Evolutionary conservation across 495 filamentous ascomycete species (phyloP).

Genomic region (Penicillium paradoxum): DNA sequence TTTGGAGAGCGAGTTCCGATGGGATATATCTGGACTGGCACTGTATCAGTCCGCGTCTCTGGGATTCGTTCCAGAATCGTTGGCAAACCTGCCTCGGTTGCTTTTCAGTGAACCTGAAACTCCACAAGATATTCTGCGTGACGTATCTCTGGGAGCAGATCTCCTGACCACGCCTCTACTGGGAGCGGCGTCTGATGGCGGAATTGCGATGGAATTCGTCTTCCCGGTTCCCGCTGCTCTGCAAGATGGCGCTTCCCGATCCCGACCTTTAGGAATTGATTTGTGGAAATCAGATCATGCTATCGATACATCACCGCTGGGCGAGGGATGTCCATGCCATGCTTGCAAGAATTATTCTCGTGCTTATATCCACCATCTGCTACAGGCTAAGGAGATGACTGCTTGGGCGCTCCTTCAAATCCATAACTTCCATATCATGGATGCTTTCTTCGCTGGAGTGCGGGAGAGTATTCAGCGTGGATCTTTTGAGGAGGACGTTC

Average conservation of each 20-base stretch:
- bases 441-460: constrained; percentile 67
- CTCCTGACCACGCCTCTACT: constrained; percentile 73
- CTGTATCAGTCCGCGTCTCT: constrained; percentile 73
- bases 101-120: constrained; percentile 60
- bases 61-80: constrained; percentile 52
- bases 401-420: constrained; percentile 89
- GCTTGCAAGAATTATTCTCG: constrained; percentile 78
- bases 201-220: constrained; percentile 74
- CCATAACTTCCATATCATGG: constrained; percentile 74
- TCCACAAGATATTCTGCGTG: constrained; percentile 70
- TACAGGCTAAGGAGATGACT: constrained; percentile 89
- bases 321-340: constrained; percentile 67
- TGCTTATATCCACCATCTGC: constrained; percentile 82
- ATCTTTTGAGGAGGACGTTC: constrained; percentile 57
- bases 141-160: constrained; percentile 73
- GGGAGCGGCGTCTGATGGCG: constrained; percentile 69
- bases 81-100: constrained; percentile 63
- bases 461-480: constrained; percentile 54
- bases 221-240: constrained; percentile 52
- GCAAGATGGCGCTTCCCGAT: constrained; percentile 10
- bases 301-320: constrained; percentile 54
- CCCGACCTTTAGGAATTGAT: constrained; percentile 62
- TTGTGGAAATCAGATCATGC: constrained; percentile 61
- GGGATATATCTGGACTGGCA: constrained; percentile 68
- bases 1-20: constrained; percentile 49